These are phyloP conservation scores for Phytophthora crassamura DNA, from an alignment of 352 stramenopile species.

Conservation along the genomic window DNA sequence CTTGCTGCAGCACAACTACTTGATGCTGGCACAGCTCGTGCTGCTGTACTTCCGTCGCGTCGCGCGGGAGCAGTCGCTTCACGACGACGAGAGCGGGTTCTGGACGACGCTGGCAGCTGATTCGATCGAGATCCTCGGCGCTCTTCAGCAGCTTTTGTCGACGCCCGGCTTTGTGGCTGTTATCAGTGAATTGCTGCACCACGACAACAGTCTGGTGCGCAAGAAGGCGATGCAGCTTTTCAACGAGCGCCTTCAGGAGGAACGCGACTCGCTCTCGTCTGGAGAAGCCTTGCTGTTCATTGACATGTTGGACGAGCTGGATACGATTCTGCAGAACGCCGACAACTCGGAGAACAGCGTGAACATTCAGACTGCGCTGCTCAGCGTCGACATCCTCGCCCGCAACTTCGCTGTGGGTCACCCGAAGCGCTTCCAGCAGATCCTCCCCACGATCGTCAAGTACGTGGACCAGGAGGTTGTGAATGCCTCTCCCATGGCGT, in stretches of 20 bases:
- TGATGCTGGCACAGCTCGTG: constrained; percentile 80
- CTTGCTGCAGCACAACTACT: constrained; percentile 76
- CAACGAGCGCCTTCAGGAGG: constrained; percentile 82
- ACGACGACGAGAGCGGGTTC: constrained; percentile 60
- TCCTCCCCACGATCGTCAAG: constrained; percentile 78
- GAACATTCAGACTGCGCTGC: constrained; percentile 84
- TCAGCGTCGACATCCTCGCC: constrained; percentile 86
- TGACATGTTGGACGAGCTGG: constrained; percentile 88
- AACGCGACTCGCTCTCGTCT: constrained; percentile 60
- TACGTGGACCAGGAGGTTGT: constrained; percentile 68
- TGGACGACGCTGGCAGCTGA: constrained; percentile 60
- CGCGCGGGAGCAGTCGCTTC: constrained; percentile 65
- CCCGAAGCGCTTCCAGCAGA: constrained; percentile 74
- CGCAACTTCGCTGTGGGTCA: constrained; percentile 81
- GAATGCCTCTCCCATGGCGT: constrained; percentile 51
- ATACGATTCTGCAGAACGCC: constrained; percentile 69
- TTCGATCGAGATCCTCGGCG: constrained; percentile 79
- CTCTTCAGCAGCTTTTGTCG: constrained; percentile 84
- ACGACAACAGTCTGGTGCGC: constrained; percentile 87
- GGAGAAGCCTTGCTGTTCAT: constrained; percentile 86
- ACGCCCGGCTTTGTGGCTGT: constrained; percentile 88
- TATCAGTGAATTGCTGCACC: constrained; percentile 84
- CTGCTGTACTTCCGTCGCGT: constrained; percentile 86
- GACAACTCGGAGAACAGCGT: constrained; percentile 70
- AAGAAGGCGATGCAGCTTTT: constrained; percentile 92